Evolutionary conservation across 1,284 basidiomycete species (phyloP).

Genomic region (Melampsora larici-populina): DNA sequence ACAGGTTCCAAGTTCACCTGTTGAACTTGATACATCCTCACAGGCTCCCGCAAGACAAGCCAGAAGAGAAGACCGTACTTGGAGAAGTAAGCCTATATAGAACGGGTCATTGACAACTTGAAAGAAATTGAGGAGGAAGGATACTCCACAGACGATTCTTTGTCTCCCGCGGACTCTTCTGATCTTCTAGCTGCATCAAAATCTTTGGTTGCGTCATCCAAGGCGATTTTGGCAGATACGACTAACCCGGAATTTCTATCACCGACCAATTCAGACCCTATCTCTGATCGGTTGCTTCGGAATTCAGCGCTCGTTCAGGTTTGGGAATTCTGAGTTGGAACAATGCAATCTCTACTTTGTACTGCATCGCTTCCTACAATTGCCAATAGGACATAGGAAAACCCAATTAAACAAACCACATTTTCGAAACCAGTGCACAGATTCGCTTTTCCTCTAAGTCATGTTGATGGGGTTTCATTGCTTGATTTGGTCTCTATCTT

Average conservation of each 20-base stretch:
- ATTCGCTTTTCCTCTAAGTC: too few relatives aligned
- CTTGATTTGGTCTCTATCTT: too few relatives aligned
- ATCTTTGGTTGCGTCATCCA: constrained; percentile 60
- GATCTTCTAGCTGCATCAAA: constrained; percentile 69
- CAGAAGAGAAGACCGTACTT: constrained; percentile 45
- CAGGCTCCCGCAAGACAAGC: constrained; percentile 51
- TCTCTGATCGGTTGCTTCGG: constrained; percentile 76
- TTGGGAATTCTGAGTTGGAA: constrained; percentile 96
- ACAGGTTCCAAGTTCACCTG: too few relatives aligned
- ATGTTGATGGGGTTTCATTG: too few relatives aligned
- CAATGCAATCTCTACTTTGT: too few relatives aligned
- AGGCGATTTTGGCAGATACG: constrained; percentile 71
- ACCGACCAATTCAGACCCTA: constrained; percentile 64
- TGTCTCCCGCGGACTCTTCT: constrained; percentile 64
- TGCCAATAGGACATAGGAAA: too few relatives aligned
- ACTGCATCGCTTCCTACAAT: too few relatives aligned
- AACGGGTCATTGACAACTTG: constrained; percentile 55
- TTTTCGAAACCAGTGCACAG: too few relatives aligned
- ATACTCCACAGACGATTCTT: constrained; percentile 75
- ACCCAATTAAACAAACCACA: too few relatives aligned
- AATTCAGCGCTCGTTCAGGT: constrained; percentile 81
- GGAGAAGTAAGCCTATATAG: constrained; percentile 58
- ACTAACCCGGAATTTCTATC: constrained; percentile 77
- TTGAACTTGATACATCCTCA: constrained; percentile 13
- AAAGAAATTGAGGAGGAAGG: constrained; percentile 62